phyloP scores from a whole-genome alignment of 139 green algal genomes.

The Spirogloea muscicola region DNA sequence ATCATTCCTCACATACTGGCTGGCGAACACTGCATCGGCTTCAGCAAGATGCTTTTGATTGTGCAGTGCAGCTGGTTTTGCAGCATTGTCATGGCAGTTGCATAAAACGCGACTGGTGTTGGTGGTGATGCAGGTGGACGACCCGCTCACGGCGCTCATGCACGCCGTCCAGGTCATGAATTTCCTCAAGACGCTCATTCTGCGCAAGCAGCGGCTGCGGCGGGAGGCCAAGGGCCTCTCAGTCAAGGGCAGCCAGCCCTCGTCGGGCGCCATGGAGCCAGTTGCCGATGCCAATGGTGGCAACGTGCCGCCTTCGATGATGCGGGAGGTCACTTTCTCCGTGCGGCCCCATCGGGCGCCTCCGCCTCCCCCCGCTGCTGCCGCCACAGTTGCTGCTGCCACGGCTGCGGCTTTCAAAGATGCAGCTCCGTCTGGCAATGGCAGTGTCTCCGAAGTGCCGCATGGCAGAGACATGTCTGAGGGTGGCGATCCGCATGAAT shows the following conservation, averaged over 20 bases:
- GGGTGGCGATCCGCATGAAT: no score
- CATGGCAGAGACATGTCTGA: no score
- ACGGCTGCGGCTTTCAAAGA: no score
- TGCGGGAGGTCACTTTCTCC: background rate
- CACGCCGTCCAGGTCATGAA: slow-evolving; percentile 28
- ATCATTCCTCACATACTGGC: background rate
- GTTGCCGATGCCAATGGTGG: no score
- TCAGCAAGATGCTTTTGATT: background rate
- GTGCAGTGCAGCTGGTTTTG: background rate
- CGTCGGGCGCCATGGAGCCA: no score
- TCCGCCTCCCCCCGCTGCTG: no score
- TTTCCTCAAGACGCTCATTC: background rate
- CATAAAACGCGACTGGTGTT: background rate
- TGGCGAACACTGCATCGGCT: background rate
- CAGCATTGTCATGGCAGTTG: background rate
- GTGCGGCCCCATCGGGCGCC: background rate
- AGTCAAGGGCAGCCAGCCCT: no score
- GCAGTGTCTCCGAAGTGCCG: no score
- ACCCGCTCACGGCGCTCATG: slow-evolving; percentile 3
- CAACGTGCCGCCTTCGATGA: no score
- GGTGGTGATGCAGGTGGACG: background rate
- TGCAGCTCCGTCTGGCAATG: no score
- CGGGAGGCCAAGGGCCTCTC: background rate
- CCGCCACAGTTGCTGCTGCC: no score
- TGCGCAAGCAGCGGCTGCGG: background rate